phyloP scores from a whole-genome alignment of 257 asterid genomes.

The Solanum peruvianum region DNA sequence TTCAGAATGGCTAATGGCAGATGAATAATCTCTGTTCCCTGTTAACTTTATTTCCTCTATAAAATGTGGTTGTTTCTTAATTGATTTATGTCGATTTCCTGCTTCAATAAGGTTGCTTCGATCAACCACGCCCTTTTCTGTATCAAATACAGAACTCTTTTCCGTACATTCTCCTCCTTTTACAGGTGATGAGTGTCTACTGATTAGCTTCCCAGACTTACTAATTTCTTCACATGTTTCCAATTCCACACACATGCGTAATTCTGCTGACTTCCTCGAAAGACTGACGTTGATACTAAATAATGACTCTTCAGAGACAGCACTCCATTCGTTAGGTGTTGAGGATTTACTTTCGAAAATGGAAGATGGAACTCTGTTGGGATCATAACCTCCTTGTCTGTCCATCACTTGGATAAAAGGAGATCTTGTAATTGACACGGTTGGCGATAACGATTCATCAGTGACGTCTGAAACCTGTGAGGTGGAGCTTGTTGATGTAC shows the following conservation, averaged over 20 bases:
- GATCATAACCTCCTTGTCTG: conserved; percentile 21
- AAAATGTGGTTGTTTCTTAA: conserved; percentile 6
- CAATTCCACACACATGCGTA: conserved; percentile 5
- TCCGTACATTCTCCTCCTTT: conserved; percentile 9
- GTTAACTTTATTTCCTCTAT: not conserved
- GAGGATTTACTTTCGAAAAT: conserved; percentile 9
- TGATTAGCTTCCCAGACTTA: not conserved
- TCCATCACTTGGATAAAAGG: conserved; percentile 44
- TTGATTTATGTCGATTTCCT: not conserved
- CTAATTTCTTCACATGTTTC: conserved; percentile 5
- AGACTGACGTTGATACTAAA: conserved; percentile 28
- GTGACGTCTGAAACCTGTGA: not conserved
- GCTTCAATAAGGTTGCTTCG: conserved; percentile 7
- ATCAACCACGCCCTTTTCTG: not conserved
- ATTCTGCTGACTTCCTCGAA: conserved; percentile 15
- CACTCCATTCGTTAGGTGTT: conserved; percentile 28
- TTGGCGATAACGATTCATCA: conserved; percentile 4
- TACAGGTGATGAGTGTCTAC: conserved; percentile 1
- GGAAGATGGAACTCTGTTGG: conserved; percentile 21
- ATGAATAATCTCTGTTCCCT: not conserved
- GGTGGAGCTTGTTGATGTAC: not conserved
- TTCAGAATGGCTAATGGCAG: not conserved
- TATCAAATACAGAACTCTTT: not conserved
- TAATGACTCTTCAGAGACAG: conserved; percentile 28
- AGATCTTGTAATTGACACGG: not conserved